These are phyloP conservation scores for Suillus subalutaceus DNA, from an alignment of 768 basidiomycete species.

Conservation along the genomic window DNA sequence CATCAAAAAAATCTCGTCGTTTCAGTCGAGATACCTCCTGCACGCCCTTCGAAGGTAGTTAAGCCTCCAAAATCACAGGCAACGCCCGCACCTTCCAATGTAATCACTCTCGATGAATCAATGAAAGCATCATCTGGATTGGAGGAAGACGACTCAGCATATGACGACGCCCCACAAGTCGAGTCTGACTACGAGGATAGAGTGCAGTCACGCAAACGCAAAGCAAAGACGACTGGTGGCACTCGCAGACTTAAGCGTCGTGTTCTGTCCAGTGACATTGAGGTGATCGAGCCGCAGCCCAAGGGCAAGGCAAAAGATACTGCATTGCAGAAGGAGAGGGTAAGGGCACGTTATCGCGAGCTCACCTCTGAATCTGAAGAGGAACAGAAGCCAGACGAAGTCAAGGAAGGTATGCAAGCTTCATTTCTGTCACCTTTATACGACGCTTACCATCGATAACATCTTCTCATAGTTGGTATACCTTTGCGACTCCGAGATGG, in stretches of 20 bases:
- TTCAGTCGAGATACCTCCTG: neutral
- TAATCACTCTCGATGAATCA: neutral
- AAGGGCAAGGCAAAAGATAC: neutral
- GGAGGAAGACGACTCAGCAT: neutral
- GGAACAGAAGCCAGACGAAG: neutral
- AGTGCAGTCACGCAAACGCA: neutral
- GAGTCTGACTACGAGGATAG: neutral
- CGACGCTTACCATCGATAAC: neutral
- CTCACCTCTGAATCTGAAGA: neutral
- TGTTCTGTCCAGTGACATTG: neutral
- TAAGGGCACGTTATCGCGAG: neutral
- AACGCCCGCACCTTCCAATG: neutral
- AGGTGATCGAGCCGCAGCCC: neutral
- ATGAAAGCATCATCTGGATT: neutral
- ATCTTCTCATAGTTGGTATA: neutral
- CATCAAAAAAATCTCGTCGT: neutral
- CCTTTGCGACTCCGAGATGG: neutral
- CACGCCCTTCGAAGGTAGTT: neutral
- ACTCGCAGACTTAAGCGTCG: neutral
- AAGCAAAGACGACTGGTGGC: neutral
- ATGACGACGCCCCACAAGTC: neutral
- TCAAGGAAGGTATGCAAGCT: neutral
- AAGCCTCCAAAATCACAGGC: neutral
- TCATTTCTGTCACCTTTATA: neutral
- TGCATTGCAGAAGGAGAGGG: neutral